Conservation (phyloP, 2,329 filamentous ascomycete species). For the Ascochyta fabae region DNA sequence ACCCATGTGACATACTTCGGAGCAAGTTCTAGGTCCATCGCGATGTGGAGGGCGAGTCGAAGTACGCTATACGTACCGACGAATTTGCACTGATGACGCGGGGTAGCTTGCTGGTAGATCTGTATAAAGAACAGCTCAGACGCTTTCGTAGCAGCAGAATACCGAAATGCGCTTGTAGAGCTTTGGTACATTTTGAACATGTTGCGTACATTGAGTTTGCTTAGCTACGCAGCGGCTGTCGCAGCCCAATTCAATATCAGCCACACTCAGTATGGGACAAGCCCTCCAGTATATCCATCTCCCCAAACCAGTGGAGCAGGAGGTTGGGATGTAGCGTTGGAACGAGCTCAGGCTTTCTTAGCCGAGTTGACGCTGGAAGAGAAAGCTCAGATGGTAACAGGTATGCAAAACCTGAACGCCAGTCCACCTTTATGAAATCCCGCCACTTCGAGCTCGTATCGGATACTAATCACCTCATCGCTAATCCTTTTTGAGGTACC, state of each 20-base stretch:
- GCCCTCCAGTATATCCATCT: conserved; percentile 38
- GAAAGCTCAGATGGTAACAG: conserved; percentile 37
- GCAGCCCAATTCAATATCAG: conserved; percentile 28
- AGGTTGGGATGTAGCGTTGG: conserved; percentile 36
- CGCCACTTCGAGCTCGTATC: no score
- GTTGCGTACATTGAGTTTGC: not conserved
- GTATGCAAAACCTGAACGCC: conserved; percentile 7
- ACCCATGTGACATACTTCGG: not conserved
- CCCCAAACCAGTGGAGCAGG: conserved; percentile 35
- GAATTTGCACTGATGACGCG: not conserved
- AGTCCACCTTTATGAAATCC: no score
- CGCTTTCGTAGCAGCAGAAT: not conserved
- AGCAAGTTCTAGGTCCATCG: not conserved
- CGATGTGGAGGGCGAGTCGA: conserved; percentile 1
- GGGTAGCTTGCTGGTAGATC: not conserved
- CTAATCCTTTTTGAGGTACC: conserved; percentile 18
- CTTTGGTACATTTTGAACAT: not conserved
- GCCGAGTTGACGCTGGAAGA: conserved; percentile 32
- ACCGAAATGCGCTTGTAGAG: not conserved
- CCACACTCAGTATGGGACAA: conserved; percentile 36
- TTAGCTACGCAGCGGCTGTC: conserved; percentile 2
- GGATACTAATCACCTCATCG: no score
- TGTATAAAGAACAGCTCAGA: not conserved
- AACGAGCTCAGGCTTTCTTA: conserved; percentile 31
- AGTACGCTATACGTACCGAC: not conserved